Evolutionary conservation across 176 grass and related monocot genomes (phyloP), one percentile per base, ranked within the genome.

Genomic region (Otatea glauca): DNA sequence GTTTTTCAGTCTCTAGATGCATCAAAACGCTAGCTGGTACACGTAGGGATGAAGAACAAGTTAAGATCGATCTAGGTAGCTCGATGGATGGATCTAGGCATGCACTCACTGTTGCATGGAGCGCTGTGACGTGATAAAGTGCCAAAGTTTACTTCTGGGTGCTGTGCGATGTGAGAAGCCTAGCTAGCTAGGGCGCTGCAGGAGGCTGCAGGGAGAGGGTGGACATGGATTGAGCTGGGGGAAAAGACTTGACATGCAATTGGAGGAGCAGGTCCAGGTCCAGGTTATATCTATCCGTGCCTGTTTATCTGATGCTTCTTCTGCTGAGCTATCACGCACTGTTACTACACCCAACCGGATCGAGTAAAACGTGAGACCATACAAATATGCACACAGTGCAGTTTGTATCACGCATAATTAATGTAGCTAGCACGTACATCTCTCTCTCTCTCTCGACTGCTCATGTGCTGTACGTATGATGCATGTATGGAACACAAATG

Each of bases 241-340:
- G 88, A 82, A 76, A 86, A 58, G 88, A 90, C 88, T 82, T 86
- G 83, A 78, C 79, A 77, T 83, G 78, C 69, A 81, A 90, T 86
- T 82, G 88, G 78, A 55, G 77, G 71, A 64, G 65, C 71, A 64
- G 81, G 42, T n/a, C 18, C 76, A 69, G 61, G 87, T 80, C 87
- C 87, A 88, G 81, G 87, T 79, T 84, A 65, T 72, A 71, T 65
- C 32, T 65, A 44, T 25, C 80, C 56, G 49, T 65, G 80, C 42
- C 70, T 47, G 7, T 76, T 89, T 42, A 67, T 24, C 87, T 70
- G 49, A 74, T 65, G 68, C 75, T 68, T 34, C 43, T 25, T 53
- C 54, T 35, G 29, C 42, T 75, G 70, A 74, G 70, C 78, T n/a
- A 87, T 76, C 71, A 68, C 39, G 27, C 72, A 50, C 48, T 10